Evolutionary conservation across 768 basidiomycete genomes (phyloP).

Genomic region (Asterophora parasitica): DNA sequence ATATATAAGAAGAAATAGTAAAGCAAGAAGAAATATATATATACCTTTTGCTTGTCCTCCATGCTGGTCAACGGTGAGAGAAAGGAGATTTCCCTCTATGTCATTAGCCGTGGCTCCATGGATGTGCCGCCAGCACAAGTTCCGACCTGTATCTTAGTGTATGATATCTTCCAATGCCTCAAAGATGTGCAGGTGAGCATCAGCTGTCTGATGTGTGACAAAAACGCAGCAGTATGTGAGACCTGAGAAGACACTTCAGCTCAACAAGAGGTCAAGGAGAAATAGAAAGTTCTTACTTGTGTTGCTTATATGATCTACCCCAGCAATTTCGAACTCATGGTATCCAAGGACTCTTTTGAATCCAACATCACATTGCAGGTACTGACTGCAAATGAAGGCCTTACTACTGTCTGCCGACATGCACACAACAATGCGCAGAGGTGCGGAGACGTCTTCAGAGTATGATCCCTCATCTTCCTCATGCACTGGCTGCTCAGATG

Average conservation of each 20-base stretch:
- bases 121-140: conserved; percentile 19
- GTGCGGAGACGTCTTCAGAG: neutral
- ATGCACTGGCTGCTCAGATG: neutral
- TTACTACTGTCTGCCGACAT: conserved; percentile 19
- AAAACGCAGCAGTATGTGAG: conserved; percentile 6
- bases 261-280: too few relatives aligned
- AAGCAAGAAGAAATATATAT: too few relatives aligned
- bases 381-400: conserved; percentile 15
- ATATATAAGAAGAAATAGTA: too few relatives aligned
- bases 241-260: neutral
- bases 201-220: conserved; percentile 13
- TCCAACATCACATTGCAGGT: conserved; percentile 24
- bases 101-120: conserved; percentile 11
- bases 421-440: conserved; percentile 18
- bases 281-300: conserved; percentile 21
- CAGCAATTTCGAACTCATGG: conserved; percentile 23
- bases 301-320: conserved; percentile 12
- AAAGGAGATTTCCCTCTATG: conserved; percentile 15
- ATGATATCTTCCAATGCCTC: conserved; percentile 18
- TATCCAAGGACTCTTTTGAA: conserved; percentile 23
- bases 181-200: conserved; percentile 17
- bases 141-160: conserved; percentile 16
- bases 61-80: conserved; percentile 19
- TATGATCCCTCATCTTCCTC: neutral
- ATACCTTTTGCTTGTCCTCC: conserved; percentile 21